phyloP scores from a whole-genome alignment of 2,329 filamentous ascomycete species.

The Fonsecaea multimorphosa region DNA sequence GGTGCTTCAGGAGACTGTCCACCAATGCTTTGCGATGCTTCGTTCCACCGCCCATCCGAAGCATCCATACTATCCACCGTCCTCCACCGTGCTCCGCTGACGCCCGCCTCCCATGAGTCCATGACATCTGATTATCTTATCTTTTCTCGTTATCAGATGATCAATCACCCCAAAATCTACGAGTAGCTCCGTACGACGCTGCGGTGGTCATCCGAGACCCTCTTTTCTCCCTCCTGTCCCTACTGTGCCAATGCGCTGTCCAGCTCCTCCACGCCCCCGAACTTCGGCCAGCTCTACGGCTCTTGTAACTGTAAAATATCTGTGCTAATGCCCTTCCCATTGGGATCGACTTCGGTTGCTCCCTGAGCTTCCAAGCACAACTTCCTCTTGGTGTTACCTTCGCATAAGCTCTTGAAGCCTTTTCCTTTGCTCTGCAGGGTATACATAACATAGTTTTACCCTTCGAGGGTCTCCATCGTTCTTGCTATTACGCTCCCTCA shows the following conservation, averaged over 20 bases:
- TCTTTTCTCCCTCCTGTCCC: background rate
- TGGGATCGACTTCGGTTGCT: background rate
- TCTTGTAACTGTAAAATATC: background rate
- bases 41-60: background rate
- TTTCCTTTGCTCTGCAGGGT: background rate
- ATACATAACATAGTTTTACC: background rate
- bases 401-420: background rate
- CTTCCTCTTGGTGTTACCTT: background rate
- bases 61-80: background rate
- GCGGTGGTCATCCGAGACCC: background rate
- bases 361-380: background rate
- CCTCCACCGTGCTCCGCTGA: background rate
- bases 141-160: slow-evolving; percentile 23
- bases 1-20: slow-evolving; percentile 9
- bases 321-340: background rate
- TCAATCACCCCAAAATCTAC: slow-evolving; percentile 4
- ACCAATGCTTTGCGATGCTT: slow-evolving; percentile 3
- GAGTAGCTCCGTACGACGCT: too few species aligned
- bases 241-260: background rate
- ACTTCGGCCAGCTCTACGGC: background rate
- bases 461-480: background rate
- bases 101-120: background rate
- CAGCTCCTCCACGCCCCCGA: background rate
- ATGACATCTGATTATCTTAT: slow-evolving; percentile 22
- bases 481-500: background rate